Percentiles rank a stretch among this genome's conserved stretches.
Conservation (phyloP, 2,329 filamentous ascomycete genomes). For the Penicillium sp. region DNA sequence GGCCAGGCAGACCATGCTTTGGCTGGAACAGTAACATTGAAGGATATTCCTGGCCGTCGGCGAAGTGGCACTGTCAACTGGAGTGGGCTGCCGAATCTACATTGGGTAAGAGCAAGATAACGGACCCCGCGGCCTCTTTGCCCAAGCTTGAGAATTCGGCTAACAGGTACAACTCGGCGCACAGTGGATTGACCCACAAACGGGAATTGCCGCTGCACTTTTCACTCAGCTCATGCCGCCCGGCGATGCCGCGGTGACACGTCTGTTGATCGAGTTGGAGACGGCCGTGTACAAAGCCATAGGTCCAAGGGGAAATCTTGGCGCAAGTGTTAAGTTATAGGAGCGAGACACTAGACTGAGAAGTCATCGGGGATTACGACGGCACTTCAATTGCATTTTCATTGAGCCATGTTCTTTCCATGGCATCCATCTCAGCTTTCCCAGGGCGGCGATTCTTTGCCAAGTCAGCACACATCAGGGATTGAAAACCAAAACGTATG, state of each 20-base stretch:
- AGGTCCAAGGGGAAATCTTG: neutral
- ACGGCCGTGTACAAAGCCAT: neutral
- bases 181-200: constrained; percentile 24
- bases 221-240: constrained; percentile 27
- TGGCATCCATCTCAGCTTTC: no score
- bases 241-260: constrained; percentile 19
- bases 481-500: no score
- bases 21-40: constrained; percentile 6
- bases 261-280: constrained; percentile 9
- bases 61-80: constrained; percentile 19
- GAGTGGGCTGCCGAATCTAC: constrained; percentile 28
- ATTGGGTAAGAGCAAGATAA: constrained; percentile 15
- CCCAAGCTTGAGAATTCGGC: neutral
- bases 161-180: neutral
- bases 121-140: neutral
- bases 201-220: constrained; percentile 22
- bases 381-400: neutral
- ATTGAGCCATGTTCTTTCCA: neutral
- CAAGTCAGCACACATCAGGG: no score
- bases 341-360: no score
- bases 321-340: neutral
- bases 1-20: constrained; percentile 11
- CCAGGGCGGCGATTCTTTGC: no score
- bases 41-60: constrained; percentile 10
- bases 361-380: neutral